Evolutionary conservation across 1,284 basidiomycete genomes (phyloP).

Genomic region (Cutaneotrichosporon sp.): DNA sequence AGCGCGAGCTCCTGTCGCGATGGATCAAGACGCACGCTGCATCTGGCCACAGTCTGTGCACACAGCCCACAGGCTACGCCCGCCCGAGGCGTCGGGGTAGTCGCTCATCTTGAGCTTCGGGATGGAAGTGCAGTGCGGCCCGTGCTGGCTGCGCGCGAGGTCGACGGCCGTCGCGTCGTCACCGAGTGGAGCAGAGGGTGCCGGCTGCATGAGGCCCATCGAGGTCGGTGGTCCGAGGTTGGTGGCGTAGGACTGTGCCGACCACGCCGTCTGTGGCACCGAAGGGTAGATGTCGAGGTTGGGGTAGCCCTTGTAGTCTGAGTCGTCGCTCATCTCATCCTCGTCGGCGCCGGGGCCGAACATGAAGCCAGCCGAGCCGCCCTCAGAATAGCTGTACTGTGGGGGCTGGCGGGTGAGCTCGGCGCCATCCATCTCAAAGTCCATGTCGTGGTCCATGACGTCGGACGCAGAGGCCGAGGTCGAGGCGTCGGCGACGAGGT

Average conservation of each 20-base stretch:
- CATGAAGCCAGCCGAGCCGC: constrained; percentile 46
- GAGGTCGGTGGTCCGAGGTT: constrained; percentile 32
- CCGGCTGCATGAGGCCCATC: constrained; percentile 44
- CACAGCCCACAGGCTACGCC: constrained; percentile 47
- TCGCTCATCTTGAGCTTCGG: constrained; percentile 48
- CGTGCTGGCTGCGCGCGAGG: constrained; percentile 44
- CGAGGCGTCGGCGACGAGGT: constrained; percentile 38
- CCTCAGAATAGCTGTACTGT: constrained; percentile 30
- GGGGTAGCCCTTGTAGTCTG: constrained; percentile 20
- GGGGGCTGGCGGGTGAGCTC: constrained; percentile 13
- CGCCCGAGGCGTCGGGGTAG: constrained; percentile 47
- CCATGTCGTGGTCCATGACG: constrained; percentile 43
- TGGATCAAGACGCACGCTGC: constrained; percentile 29
- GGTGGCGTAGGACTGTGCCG: constrained; percentile 46
- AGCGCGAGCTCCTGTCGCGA: not conserved
- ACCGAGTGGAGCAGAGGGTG: constrained; percentile 27
- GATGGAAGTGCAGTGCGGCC: constrained; percentile 49
- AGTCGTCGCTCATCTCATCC: constrained; percentile 39
- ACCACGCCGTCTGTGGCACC: constrained; percentile 19
- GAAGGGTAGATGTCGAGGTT: constrained; percentile 23
- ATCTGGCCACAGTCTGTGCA: constrained; percentile 50
- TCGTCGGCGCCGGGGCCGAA: constrained; percentile 51
- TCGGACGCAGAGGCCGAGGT: constrained; percentile 23
- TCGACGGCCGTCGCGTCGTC: constrained; percentile 37
- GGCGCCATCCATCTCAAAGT: constrained; percentile 38